phyloP scores from a whole-genome alignment of 2,329 filamentous ascomycete species.

The Nothomitra cinnamomea region DNA sequence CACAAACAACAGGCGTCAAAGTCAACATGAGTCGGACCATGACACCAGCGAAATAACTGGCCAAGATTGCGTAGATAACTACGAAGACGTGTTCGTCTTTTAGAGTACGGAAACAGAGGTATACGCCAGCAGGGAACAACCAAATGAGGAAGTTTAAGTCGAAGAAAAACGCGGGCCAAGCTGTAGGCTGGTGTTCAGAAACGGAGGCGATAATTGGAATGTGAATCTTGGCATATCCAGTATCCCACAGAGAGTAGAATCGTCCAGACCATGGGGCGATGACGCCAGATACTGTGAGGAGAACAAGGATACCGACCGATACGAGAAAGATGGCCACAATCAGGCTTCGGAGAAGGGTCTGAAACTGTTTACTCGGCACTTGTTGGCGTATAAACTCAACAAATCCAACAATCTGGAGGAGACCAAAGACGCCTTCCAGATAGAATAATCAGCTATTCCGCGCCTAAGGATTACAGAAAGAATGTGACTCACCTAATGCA shows the following conservation, averaged over 20 bases:
- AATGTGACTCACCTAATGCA: slow-evolving; percentile 51
- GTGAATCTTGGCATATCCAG: slow-evolving; percentile 95
- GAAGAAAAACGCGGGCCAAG: slow-evolving; percentile 99
- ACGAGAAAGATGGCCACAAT: slow-evolving; percentile 59
- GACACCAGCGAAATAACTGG: slow-evolving; percentile 95
- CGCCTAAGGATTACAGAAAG: not conserved
- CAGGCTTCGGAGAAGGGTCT: slow-evolving; percentile 66
- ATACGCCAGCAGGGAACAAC: slow-evolving; percentile 96
- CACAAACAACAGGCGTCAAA: slow-evolving; percentile 87
- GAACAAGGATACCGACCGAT: slow-evolving; percentile 57
- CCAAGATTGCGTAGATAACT: slow-evolving; percentile 90
- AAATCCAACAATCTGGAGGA: slow-evolving; percentile 84
- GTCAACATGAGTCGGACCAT: slow-evolving; percentile 99
- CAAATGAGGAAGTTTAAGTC: slow-evolving; percentile 96
- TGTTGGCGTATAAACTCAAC: slow-evolving; percentile 81
- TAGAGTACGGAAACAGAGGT: slow-evolving; percentile 90
- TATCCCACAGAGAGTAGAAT: slow-evolving; percentile 99
- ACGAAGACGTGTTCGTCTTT: slow-evolving; percentile 96
- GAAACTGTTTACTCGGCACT: slow-evolving; percentile 83
- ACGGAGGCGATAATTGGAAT: slow-evolving; percentile 99
- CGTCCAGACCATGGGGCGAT: slow-evolving; percentile 96
- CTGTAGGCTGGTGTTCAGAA: slow-evolving; percentile 95
- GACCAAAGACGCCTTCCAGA: slow-evolving; percentile 68
- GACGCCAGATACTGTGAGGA: slow-evolving; percentile 70
- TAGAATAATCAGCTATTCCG: not conserved